Evolutionary conservation across 176 grass and related monocot genomes (phyloP).

Genomic region (Secale cereale): DNA sequence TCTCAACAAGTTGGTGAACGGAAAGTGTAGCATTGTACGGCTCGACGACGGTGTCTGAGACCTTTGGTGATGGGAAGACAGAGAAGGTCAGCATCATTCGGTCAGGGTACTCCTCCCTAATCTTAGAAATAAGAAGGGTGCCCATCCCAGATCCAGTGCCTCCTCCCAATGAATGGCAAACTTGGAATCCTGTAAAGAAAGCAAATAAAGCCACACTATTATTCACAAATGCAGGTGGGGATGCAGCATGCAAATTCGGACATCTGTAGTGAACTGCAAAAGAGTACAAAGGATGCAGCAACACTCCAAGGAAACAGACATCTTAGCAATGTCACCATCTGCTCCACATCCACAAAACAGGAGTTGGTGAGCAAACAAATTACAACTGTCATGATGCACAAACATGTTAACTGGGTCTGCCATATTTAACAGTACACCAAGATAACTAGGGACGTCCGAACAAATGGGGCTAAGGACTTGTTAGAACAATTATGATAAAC

Average conservation of each 20-base stretch:
- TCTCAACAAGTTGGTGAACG: conserved; percentile 93
- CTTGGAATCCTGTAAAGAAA: conserved; percentile 76
- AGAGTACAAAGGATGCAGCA: not conserved
- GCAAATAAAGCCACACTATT: not conserved
- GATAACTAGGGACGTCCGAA: not conserved
- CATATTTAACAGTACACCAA: not conserved
- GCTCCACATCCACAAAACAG: not conserved
- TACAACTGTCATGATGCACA: not conserved
- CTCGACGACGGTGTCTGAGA: conserved; percentile 92
- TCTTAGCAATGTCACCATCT: not conserved
- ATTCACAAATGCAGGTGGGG: not conserved
- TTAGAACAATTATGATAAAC: too few species aligned
- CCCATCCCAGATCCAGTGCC: conserved; percentile 97
- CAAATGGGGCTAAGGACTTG: not conserved
- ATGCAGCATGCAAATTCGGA: not conserved
- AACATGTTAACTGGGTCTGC: not conserved
- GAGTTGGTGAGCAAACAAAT: not conserved
- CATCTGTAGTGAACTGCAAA: not conserved
- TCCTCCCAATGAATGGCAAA: conserved; percentile 95
- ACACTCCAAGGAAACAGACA: not conserved
- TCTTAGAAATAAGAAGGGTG: conserved; percentile 92
- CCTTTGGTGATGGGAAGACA: conserved; percentile 95
- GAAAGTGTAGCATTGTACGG: conserved; percentile 94
- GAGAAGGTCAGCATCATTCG: conserved; percentile 98
- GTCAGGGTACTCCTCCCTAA: conserved; percentile 91